These are phyloP conservation scores for Ogataea salicorniae DNA, from an alignment of 805 yeast genomes.

Conservation along the genomic window DNA sequence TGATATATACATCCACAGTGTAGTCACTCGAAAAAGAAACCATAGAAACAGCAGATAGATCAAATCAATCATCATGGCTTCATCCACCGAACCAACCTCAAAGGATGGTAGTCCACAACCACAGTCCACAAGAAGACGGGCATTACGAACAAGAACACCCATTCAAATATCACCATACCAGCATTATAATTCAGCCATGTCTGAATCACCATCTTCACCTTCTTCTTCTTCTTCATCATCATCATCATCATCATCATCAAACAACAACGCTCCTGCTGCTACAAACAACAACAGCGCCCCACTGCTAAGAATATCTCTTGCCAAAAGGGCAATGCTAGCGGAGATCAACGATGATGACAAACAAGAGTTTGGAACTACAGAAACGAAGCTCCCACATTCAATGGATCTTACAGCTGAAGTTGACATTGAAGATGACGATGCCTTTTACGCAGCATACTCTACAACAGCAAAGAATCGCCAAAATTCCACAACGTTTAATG, in stretches of 20 bases:
- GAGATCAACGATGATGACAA: no score
- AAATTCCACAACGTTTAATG: constrained; percentile 34
- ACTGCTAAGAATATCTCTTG: no score
- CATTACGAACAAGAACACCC: constrained; percentile 1
- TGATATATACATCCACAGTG: no score
- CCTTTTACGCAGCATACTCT: background rate
- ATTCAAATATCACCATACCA: constrained; percentile 7
- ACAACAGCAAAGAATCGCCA: background rate
- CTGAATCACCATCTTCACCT: constrained; percentile 1
- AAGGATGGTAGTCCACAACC: background rate
- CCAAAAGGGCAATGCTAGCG: no score
- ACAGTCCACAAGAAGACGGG: background rate
- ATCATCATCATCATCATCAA: background rate
- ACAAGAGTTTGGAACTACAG: no score
- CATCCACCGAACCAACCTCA: background rate
- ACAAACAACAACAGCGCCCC: no score
- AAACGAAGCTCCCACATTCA: no score
- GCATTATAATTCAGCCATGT: background rate
- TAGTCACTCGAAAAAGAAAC: no score
- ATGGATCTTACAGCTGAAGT: background rate
- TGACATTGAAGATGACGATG: background rate
- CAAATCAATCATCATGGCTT: background rate
- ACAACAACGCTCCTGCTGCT: no score
- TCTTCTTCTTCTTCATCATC: background rate
- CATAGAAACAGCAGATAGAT: no score